A percentile compares a stretch with the other conserved stretches of the same genome.
Conservation (phyloP, 176 grass and related monocot species). For the Zizania latifolia region DNA sequence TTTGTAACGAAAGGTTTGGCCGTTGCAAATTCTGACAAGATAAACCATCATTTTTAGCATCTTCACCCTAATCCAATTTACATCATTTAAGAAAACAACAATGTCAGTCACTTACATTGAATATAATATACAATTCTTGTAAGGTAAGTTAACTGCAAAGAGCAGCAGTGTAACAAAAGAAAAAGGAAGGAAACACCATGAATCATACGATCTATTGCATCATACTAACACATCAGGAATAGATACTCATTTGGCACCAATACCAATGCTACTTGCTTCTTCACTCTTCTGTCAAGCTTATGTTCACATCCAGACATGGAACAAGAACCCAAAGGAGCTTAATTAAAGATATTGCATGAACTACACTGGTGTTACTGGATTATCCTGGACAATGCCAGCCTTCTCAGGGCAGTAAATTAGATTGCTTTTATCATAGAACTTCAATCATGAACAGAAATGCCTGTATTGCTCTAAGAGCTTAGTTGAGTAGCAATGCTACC, state of each 20-base stretch:
- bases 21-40: neutral
- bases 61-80: neutral
- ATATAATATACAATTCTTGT: neutral
- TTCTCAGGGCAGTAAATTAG: neutral
- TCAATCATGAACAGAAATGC: neutral
- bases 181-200: neutral
- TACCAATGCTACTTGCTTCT: neutral
- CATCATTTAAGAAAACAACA: neutral
- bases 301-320: neutral
- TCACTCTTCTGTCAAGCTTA: neutral
- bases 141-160: neutral
- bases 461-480: neutral
- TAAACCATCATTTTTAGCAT: neutral
- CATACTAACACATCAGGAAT: neutral
- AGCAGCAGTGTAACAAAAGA: neutral
- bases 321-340: neutral
- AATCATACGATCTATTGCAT: neutral
- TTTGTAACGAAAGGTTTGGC: conserved; percentile 57
- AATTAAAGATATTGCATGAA: neutral
- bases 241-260: neutral
- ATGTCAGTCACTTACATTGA: neutral
- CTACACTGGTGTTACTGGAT: neutral
- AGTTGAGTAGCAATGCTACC: neutral
- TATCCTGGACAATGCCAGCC: neutral
- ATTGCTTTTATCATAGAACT: neutral